Percentiles rank a stretch among this genome's conserved stretches.
These are phyloP conservation scores for Nicotiana tabacum DNA, from an alignment of 257 asterid genomes.

Conservation along the genomic window DNA sequence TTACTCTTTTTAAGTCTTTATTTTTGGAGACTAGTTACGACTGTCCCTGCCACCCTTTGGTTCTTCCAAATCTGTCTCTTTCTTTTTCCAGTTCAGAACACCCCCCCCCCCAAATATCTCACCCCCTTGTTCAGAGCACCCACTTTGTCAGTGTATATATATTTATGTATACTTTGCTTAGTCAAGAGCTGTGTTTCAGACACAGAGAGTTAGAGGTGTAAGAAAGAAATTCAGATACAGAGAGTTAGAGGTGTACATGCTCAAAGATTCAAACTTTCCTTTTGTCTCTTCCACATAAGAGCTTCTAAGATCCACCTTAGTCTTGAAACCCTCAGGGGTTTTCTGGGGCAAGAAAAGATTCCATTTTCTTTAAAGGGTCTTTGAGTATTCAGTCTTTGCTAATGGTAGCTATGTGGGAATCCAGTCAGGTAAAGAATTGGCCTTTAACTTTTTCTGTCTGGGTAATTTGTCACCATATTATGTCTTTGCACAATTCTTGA, in stretches of 20 bases:
- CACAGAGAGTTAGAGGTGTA: background rate
- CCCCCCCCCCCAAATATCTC: background rate
- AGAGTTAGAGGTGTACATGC: background rate
- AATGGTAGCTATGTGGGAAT: background rate
- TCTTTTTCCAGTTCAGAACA: background rate
- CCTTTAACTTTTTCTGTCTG: background rate
- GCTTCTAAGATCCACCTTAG: background rate
- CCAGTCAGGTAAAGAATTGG: background rate
- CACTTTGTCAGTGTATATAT: background rate
- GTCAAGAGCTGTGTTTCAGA: background rate
- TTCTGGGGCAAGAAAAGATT: background rate
- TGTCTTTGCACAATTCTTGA: background rate
- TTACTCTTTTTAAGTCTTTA: background rate
- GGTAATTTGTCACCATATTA: background rate
- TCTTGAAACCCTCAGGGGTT: background rate
- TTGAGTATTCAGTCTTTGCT: slow-evolving; percentile 5
- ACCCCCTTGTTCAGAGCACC: background rate
- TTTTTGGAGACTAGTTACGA: background rate
- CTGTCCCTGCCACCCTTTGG: background rate
- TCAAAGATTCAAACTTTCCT: background rate
- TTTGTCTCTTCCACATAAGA: background rate
- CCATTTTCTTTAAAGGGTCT: background rate
- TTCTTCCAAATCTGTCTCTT: background rate
- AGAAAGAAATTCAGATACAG: background rate
- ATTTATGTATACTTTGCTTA: background rate